Evolutionary conservation across 2,329 filamentous ascomycete species (phyloP).

Genomic region (Myriosclerotinia duriaeana): DNA sequence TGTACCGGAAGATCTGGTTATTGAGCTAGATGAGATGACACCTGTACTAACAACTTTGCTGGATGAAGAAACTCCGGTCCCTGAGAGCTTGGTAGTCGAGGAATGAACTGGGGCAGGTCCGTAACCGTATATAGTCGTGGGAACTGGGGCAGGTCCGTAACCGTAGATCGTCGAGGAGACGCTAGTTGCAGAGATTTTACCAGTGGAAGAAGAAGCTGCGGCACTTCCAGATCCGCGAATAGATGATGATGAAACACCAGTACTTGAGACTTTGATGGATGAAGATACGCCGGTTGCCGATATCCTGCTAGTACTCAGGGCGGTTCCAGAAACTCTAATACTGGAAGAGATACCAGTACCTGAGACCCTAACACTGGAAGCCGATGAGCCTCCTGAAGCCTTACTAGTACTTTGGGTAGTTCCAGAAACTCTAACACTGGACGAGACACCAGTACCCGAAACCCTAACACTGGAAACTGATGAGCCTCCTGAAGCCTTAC

Average conservation of each 20-base stretch:
- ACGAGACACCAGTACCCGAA: no score
- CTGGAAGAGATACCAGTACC: neutral
- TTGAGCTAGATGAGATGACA: neutral
- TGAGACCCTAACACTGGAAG: no score
- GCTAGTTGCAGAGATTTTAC: neutral
- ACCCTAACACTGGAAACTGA: no score
- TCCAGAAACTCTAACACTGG: no score
- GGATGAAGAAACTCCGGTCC: neutral
- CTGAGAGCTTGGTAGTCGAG: slow-evolving; percentile 1
- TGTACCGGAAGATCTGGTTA: neutral
- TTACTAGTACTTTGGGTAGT: no score
- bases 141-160: neutral
- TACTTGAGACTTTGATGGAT: neutral
- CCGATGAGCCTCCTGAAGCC: no score
- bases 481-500: no score
- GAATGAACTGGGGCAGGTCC: neutral
- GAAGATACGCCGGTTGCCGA: neutral
- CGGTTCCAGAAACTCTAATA: neutral
- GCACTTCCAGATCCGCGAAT: neutral
- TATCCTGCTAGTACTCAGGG: neutral
- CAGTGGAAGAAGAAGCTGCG: neutral
- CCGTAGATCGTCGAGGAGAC: neutral
- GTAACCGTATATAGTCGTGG: neutral
- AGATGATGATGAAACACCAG: slow-evolving; percentile 4
- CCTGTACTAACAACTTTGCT: neutral